Percentiles rank a stretch among this genome's conserved stretches.
phyloP scores from a whole-genome alignment of 2,329 filamentous ascomycete genomes.

The Myriosclerotinia duriaeana region DNA sequence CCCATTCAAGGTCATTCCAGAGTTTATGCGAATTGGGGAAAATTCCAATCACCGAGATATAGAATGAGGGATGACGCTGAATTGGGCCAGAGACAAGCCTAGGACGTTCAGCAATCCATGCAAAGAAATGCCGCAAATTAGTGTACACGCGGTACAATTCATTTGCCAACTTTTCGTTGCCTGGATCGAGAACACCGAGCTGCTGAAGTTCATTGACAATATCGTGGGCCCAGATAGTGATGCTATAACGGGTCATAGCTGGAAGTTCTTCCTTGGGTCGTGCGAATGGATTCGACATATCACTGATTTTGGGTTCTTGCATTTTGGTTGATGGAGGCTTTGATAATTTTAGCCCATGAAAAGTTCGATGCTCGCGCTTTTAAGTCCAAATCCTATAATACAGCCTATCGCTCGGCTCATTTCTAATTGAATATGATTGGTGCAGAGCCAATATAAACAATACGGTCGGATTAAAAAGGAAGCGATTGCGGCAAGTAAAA shows the following conservation, averaged over 20 bases:
- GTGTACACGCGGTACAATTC: not conserved
- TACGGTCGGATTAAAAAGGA: not conserved
- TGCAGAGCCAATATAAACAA: not conserved
- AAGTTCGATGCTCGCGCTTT: not conserved
- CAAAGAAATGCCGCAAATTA: not conserved
- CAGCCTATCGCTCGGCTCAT: too few species aligned
- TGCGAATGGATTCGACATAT: not conserved
- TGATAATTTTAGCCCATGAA: not conserved
- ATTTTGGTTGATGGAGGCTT: not conserved
- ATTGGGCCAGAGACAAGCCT: not conserved
- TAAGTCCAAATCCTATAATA: not conserved
- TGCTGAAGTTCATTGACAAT: not conserved
- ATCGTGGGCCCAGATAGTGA: slow-evolving; percentile 11
- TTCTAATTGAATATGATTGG: not conserved
- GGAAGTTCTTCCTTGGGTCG: not conserved
- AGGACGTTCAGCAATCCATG: not conserved
- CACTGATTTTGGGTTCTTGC: not conserved
- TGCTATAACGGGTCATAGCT: not conserved
- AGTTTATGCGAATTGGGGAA: not conserved
- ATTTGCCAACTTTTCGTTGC: not conserved
- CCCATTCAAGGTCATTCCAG: slow-evolving; percentile 12
- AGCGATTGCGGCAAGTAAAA: not conserved
- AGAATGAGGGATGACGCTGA: too few species aligned
- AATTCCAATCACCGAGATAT: not conserved
- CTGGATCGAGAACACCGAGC: not conserved